Base-by-base conservation (phyloP, 345 rosid species). In the Hirschfeldia incana region DNA sequence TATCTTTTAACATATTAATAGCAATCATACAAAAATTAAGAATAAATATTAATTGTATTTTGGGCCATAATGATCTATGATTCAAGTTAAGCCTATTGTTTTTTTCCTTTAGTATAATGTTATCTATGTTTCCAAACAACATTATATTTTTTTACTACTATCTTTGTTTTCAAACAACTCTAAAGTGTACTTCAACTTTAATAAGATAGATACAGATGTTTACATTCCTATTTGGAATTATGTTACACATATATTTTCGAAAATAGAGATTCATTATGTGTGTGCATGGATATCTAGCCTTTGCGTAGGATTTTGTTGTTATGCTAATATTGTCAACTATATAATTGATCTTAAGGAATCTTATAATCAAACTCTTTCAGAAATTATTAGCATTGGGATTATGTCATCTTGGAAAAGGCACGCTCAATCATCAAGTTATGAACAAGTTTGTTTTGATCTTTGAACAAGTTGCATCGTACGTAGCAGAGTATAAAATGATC, bases 381-480 rank as follows among this genome's bases (percentile, higher is more conserved):
- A 27, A 34, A 36, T 0, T 8, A n/a, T 21, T 36, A 15, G 36
- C 30, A 2, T 39, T 39, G 58, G 53, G 62, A 67, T 65, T 15
- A 17, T 65, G 49, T 65, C 72, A 34, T 64, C 6, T 15, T 15
- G 44, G 49, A 63, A 36, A 0, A 46, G 61, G 28, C 37, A n/a
- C 8, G 21, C 21, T 70, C 17, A n/a, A 57, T 36, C 21, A 71
- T 58, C 53, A 58, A 36, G 66, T 58, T 3, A 49, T 55, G 65
- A 70, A 32, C 32, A 55, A 51, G 26, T 64, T 29, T 11, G n/a
- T 3, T 10, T 27, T 28, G 33, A 28, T 60, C n/a, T 3, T 30
- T 15, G 61, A 69, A 29, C 29, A 69, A n/a, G 17, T 66, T 75
- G 58, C 61, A 68, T 70, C 29, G 51, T n/a, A 53, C 66, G 58